Base-by-base conservation (phyloP, 208 protist species). In the Leishmania amazonensis region DNA sequence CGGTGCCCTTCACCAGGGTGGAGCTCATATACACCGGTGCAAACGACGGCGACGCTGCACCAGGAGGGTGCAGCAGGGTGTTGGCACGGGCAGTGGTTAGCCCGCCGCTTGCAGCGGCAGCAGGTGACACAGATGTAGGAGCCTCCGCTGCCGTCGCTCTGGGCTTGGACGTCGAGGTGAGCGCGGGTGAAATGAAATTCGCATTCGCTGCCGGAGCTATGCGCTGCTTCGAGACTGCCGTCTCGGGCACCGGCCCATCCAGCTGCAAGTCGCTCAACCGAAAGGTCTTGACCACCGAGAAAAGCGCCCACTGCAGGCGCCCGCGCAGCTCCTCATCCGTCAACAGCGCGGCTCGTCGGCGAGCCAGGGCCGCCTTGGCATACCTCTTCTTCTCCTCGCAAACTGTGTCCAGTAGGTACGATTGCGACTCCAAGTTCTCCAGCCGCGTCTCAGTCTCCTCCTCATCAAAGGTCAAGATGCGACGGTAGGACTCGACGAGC, bases 311-410 rank as follows among this genome's bases (percentile, higher is more conserved):
- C 77, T 96, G 88, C 75, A 98, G 88, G 79, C 88, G 89, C 24
- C 89, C 89, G n/a, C 89, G 90, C 57, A 98, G 84, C 79, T 92
- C 91, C n/a, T 96, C 93, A 64, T 98, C 93, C 6, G 95, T 96
- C 64, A 98, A 84, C 40, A 96, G 83, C 40, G 93, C 95, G 1
- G 93, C 95, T 70, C 95, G 93, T 7, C 89, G 91, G 3, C 95
- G 88, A 11, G 95, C 93, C 31, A 98, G 83, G 7, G 90, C 89
- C 15, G 95, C 92, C 81, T 89, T 90, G 38, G 88, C 87, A 81
- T 93, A 98, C 71, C 87, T 93, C 60, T 82, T 87, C 87, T 98
- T 98, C 73, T 91, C 92, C 71, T 80, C 90, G 60, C 89, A 92
- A 17, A 96, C 75, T 1, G 87, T 93, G 42, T 87, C 87, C 8